Conservation (phyloP, 2,329 filamentous ascomycete genomes). For the Fusarium xylarioides region DNA sequence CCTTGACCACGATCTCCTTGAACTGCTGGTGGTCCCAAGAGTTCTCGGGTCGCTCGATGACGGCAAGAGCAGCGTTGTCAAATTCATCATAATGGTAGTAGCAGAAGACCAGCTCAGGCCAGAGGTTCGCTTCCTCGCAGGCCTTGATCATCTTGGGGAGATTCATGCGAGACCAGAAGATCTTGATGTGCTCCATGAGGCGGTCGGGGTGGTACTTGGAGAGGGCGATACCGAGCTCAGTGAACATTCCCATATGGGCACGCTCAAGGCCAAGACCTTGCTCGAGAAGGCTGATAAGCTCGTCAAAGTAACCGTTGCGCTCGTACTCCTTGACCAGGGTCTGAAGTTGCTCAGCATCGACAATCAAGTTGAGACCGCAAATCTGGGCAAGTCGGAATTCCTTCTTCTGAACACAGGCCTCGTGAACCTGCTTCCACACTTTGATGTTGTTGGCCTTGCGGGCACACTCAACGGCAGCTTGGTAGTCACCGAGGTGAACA, state of each 20-base stretch:
- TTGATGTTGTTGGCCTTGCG: constrained; percentile 99
- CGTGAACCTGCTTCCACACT: constrained; percentile 99
- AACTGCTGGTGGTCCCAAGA: constrained; percentile 99
- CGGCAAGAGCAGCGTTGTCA: constrained; percentile 94
- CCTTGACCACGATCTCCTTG: constrained; percentile 98
- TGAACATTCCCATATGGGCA: constrained; percentile 98
- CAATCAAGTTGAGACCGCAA: constrained; percentile 96
- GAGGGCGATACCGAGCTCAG: constrained; percentile 87
- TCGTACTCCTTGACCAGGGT: constrained; percentile 97
- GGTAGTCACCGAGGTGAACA: constrained; percentile 96
- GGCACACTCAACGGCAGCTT: constrained; percentile 95
- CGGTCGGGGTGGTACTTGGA: constrained; percentile 95
- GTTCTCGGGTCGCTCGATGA: constrained; percentile 97
- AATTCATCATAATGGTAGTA: constrained; percentile 99
- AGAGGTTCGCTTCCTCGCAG: constrained; percentile 92
- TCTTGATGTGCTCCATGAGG: constrained; percentile 97
- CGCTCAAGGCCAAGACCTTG: constrained; percentile 93
- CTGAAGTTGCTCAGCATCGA: constrained; percentile 94
- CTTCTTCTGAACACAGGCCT: constrained; percentile 95
- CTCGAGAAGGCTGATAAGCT: constrained; percentile 93
- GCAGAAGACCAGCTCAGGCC: constrained; percentile 97
- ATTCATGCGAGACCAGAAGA: constrained; percentile 98
- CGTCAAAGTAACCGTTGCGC: constrained; percentile 96
- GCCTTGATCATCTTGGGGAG: constrained; percentile 96
- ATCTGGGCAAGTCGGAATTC: constrained; percentile 99